Base-by-base conservation (phyloP, 2,329 filamentous ascomycete species). In the Sclerotinia sclerotiorum region DNA sequence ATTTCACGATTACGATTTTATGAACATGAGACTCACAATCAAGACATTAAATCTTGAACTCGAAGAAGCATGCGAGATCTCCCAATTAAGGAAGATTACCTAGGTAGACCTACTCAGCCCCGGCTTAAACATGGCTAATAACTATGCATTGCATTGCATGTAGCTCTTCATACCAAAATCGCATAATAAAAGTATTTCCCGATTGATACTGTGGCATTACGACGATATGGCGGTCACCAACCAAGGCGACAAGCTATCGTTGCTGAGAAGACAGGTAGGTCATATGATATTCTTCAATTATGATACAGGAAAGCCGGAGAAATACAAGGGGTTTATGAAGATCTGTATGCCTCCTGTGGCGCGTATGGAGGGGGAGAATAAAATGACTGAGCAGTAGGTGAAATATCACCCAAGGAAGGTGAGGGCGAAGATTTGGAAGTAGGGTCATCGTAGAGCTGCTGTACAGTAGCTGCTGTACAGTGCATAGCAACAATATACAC, bases 1-100 rank as follows among this genome's bases (percentile, higher is more conserved):
- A 1, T 7, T 35, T 65, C n/a, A n/a, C n/a, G n/a, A n/a, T 48
- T 39, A 24, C 13, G 24, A 65, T 48, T 57, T 65, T n/a, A 65
- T 65, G 35, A 65, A 48, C 27, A 24, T 42, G 63, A 17, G 63
- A 19, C 39, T 19, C 11, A 32, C 29, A 65, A 56, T 15, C 51
- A 21, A 10, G 27, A 58, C 42, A 27, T 24, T n/a, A n/a, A n/a
- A n/a, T n/a, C n/a, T n/a, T 39, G 7, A 24, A 66, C 42, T 49
- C 15, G 29, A 48, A 42, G 17, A 57, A 39, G 17, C 51, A 10
- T 19, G 10, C 5, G 17, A 27, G 29, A 5, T 49, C 32, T 57
- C 63, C 39, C 7, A 19, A 65, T 57, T 27, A 27, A 21, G n/a
- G n/a, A n/a, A n/a, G n/a, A n/a, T n/a, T n/a, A n/a, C n/a, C 13